Evolutionary conservation across 2,329 filamentous ascomycete genomes (phyloP).

Genomic region (Penicillium crustosum): DNA sequence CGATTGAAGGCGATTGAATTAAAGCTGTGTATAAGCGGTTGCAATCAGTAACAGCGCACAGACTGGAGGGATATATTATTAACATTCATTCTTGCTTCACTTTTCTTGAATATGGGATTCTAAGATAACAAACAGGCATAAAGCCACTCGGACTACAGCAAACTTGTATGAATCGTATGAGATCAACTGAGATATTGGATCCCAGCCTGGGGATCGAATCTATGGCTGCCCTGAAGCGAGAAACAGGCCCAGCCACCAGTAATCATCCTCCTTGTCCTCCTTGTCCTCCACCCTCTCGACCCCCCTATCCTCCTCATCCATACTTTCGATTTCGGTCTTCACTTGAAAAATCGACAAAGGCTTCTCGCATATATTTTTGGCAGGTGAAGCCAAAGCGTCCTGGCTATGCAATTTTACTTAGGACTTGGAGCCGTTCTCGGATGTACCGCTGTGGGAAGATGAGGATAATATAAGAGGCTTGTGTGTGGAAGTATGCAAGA

Average conservation of each 20-base stretch:
- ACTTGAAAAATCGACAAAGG: background rate
- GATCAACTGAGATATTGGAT: background rate
- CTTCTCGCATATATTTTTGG: background rate
- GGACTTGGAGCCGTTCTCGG: background rate
- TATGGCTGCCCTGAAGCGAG: no score
- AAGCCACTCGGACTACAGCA: background rate
- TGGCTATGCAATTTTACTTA: no score
- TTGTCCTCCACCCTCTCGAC: no score
- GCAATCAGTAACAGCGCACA: accelerated
- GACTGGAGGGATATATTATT: background rate
- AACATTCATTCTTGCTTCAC: background rate
- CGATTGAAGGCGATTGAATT: background rate
- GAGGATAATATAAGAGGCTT: background rate
- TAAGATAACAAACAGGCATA: background rate
- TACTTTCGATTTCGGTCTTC: background rate
- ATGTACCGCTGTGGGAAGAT: background rate
- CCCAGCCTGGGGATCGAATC: background rate
- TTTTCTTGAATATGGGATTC: background rate
- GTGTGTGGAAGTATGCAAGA: background rate
- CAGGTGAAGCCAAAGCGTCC: no score
- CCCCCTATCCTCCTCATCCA: background rate
- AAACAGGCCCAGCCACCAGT: no score
- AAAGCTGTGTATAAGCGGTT: background rate
- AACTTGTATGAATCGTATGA: background rate
- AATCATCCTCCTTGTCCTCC: no score